Conservation (phyloP, 768 basidiomycete species). For the Suillus hirtellus region DNA sequence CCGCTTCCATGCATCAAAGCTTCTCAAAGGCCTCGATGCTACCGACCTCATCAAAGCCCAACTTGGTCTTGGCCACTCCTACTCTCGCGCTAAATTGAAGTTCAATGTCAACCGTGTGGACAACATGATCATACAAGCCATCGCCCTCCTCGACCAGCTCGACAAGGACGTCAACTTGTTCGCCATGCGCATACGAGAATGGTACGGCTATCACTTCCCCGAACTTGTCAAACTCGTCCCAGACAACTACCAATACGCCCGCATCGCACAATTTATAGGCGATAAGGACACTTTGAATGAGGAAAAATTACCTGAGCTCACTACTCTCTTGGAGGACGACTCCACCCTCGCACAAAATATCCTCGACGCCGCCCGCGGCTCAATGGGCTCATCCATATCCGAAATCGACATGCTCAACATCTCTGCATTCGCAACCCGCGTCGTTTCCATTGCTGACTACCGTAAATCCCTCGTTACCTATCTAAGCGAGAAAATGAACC, state of each 20-base stretch:
- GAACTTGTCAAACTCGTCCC: constrained; percentile 92
- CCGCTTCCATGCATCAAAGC: constrained; percentile 85
- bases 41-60: constrained; percentile 92
- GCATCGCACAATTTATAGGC: constrained; percentile 80
- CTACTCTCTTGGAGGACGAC: constrained; percentile 82
- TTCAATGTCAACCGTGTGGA: constrained; percentile 96
- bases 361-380: constrained; percentile 90
- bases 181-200: constrained; percentile 96
- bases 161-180: constrained; percentile 99
- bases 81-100: constrained; percentile 96
- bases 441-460: constrained; percentile 91
- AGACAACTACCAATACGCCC: constrained; percentile 94
- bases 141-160: constrained; percentile 95
- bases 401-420: constrained; percentile 98
- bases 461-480: constrained; percentile 87
- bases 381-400: constrained; percentile 90
- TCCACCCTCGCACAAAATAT: constrained; percentile 87
- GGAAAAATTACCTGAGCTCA: constrained; percentile 76
- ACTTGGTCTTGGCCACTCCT: constrained; percentile 95
- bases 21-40: constrained; percentile 84
- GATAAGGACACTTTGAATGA: constrained; percentile 82
- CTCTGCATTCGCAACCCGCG: constrained; percentile 84
- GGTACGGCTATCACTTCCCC: constrained; percentile 99
- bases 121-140: constrained; percentile 99
- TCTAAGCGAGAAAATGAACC: constrained; percentile 95